Evolutionary conservation across 257 asterid species (phyloP), one percentile per base, ranked within the genome.

Genomic region (Jacaranda mimosifolia): DNA sequence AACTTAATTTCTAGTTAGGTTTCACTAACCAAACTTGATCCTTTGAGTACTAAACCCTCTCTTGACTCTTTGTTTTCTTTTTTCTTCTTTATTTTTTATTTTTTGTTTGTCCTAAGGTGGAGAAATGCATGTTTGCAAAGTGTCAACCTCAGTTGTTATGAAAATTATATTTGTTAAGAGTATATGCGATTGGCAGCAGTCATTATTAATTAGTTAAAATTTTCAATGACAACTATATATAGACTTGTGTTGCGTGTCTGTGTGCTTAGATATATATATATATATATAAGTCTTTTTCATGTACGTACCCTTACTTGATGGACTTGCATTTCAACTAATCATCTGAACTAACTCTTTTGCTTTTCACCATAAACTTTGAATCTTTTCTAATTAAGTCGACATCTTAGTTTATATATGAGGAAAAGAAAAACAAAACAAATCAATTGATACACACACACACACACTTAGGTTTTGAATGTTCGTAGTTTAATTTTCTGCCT

Each of bases 11-110:
- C 35, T 14, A 43, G 65, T 81, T 76, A 66, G 82, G 77, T 56
- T 71, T 76, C 68, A 81, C 82, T 77, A 65, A 76, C 76, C 85
- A 65, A 76, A 65, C 73, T 35, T 49, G 82, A 81, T 72, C 19
- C 70, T 52, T 76, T 56, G 81, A 70, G 79, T 66, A 63, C 49
- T 17, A 18, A 75, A 79, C 66, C 63, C 46, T 64, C 55, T 13
- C 36, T n/a, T 26, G n/a, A 8, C n/a, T 13, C 0, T 18, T 52
- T 17, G 0, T 40, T n/a, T n/a, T 9, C 42, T 70, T 14, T 55
- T 3, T 45, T 9, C n/a, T 15, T 46, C 18, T 43, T 40, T n/a
- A n/a, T n/a, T 5, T 5, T 42, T 15, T 0, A 3, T 42, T 11
- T 17, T 11, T 56, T 17, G 18, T 6, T 18, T 7, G 5, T 7